These are phyloP conservation scores for Saussurea involucrata DNA, from an alignment of 129 eudicot species.

Conservation along the genomic window DNA sequence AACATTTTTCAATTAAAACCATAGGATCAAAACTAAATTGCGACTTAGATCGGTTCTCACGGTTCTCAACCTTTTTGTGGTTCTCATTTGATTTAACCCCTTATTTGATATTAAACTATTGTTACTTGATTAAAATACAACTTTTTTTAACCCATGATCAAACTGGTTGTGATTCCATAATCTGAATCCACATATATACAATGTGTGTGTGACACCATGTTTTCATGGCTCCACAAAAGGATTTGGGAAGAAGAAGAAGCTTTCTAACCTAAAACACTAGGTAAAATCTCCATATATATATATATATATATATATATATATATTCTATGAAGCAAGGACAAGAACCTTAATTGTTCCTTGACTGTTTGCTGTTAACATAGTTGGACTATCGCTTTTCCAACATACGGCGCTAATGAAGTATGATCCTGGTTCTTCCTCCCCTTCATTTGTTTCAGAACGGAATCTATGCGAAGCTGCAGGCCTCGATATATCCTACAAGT, in stretches of 20 bases:
- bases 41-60: too few species aligned
- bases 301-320: neutral
- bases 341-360: constrained; percentile 75
- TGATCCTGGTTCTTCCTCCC: constrained; percentile 47
- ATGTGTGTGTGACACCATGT: neutral
- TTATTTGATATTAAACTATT: too few species aligned
- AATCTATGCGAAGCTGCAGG: constrained; percentile 64
- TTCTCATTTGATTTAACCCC: too few species aligned
- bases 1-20: too few species aligned
- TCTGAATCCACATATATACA: neutral
- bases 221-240: neutral
- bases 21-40: too few species aligned
- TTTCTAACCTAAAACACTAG: neutral
- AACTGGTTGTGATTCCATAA: neutral
- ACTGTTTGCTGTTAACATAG: constrained; percentile 73
- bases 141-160: neutral
- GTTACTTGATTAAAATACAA: too few species aligned
- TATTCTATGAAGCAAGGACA: constrained; percentile 54
- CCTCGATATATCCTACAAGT: constrained; percentile 50
- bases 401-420: constrained; percentile 64
- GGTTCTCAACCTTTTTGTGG: too few species aligned
- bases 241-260: neutral
- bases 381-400: constrained; percentile 69
- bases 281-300: neutral
- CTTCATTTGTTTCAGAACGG: constrained; percentile 33